phyloP scores from a whole-genome alignment of 208 protist species.

The Acanthamoeba castellanii region DNA sequence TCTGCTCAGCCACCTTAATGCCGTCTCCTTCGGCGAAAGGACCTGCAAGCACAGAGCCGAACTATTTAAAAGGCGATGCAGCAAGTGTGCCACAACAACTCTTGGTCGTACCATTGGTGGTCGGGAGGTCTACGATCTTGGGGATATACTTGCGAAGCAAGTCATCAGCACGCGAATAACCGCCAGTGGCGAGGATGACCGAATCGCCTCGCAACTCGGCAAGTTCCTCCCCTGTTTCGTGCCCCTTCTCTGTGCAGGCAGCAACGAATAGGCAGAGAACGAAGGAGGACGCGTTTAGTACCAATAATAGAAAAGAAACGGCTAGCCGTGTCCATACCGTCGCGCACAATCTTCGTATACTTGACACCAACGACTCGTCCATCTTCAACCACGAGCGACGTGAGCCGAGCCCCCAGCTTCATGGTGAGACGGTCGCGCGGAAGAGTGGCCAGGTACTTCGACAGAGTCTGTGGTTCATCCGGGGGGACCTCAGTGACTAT shows the following conservation, averaged over 20 bases:
- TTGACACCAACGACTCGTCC: slow-evolving; percentile 29
- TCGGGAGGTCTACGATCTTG: slow-evolving; percentile 89
- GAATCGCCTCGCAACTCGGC: background rate
- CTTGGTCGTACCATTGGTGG: slow-evolving; percentile 92
- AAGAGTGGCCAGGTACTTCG: background rate
- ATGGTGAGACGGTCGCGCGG: slow-evolving; percentile 9
- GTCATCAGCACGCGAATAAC: slow-evolving; percentile 88
- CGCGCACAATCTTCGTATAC: background rate
- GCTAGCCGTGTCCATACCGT: background rate
- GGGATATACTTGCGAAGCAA: slow-evolving; percentile 92
- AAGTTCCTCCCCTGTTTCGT: background rate
- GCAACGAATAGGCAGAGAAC: background rate
- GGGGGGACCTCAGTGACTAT: too few species aligned
- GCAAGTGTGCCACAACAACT: background rate
- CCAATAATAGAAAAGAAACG: background rate
- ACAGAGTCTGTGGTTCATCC: background rate
- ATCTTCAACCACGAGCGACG: slow-evolving; percentile 25
- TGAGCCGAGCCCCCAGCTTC: background rate
- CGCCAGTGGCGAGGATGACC: slow-evolving; percentile 56
- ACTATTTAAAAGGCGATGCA: background rate
- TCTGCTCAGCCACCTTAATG: slow-evolving; percentile 70
- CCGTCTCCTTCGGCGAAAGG: slow-evolving; percentile 80
- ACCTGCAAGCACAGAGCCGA: background rate
- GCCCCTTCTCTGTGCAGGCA: background rate
- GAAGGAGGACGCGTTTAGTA: background rate